Evolutionary conservation across 805 yeast species (phyloP).

Genomic region (Zygotorulaspora sp.): DNA sequence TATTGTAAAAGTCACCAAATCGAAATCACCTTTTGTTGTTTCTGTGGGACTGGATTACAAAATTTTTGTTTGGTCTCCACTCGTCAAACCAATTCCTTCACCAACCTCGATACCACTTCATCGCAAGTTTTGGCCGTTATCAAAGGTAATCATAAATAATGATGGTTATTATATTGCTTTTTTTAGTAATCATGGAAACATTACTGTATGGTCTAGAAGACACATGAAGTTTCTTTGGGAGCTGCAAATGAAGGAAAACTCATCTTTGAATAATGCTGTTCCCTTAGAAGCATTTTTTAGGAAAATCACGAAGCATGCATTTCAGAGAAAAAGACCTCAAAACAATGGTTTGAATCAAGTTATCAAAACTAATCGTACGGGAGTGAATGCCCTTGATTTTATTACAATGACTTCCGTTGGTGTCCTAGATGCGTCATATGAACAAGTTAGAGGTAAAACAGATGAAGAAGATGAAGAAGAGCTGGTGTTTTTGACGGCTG

Average conservation of each 20-base stretch:
- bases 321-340: conserved; percentile 34
- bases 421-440: conserved; percentile 21
- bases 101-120: conserved; percentile 44
- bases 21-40: conserved; percentile 58
- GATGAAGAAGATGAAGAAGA: conserved; percentile 35
- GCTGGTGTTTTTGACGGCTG: conserved; percentile 48
- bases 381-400: conserved; percentile 13
- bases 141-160: conserved; percentile 50
- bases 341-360: conserved; percentile 8
- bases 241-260: conserved; percentile 28
- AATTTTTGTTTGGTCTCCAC: conserved; percentile 70
- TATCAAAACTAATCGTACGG: conserved; percentile 8
- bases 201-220: conserved; percentile 59
- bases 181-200: conserved; percentile 46
- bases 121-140: conserved; percentile 56
- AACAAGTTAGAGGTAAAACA: conserved; percentile 9
- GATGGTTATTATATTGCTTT: conserved; percentile 57
- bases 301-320: conserved; percentile 46
- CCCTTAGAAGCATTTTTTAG: conserved; percentile 61
- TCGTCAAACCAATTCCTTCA: conserved; percentile 43
- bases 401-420: conserved; percentile 23
- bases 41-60: conserved; percentile 71
- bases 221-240: conserved; percentile 57
- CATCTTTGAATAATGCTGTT: conserved; percentile 30
- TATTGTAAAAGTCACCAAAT: conserved; percentile 54